Conservation (phyloP, 495 filamentous ascomycete genomes). For the Hypoxylon subgilvum region DNA sequence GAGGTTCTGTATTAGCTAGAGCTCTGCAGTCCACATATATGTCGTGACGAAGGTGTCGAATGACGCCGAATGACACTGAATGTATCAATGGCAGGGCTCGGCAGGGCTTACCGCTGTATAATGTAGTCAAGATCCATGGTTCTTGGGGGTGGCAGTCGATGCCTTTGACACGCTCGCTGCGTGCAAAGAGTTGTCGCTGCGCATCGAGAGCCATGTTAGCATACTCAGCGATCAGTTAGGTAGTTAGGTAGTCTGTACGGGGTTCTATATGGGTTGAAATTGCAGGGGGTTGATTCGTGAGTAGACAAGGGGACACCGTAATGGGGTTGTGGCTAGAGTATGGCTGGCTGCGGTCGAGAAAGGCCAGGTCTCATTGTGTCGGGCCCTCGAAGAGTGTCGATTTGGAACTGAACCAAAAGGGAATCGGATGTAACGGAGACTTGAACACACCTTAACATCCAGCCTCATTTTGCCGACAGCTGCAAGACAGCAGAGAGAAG, state of each 20-base stretch:
- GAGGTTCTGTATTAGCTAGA: constrained; percentile 11
- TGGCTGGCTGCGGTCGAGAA: constrained; percentile 8
- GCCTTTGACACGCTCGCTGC: constrained; percentile 92
- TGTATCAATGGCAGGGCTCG: no score
- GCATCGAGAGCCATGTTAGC: constrained; percentile 47
- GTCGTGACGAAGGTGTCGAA: no score
- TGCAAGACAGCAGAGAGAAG: constrained; percentile 18
- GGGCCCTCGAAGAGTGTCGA: background rate
- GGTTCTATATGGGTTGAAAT: constrained; percentile 9
- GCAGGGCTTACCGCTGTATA: constrained; percentile 80
- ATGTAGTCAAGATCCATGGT: constrained; percentile 95
- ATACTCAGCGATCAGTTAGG: constrained; percentile 36
- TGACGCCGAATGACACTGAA: no score
- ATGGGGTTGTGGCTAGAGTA: background rate
- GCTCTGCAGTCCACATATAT: no score
- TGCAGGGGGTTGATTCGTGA: no score
- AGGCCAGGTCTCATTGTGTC: constrained; percentile 20
- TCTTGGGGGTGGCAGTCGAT: constrained; percentile 97
- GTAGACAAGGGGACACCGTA: no score
- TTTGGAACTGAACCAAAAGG: constrained; percentile 8
- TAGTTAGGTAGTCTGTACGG: no score
- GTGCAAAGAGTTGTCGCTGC: constrained; percentile 80
- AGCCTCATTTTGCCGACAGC: constrained; percentile 74
- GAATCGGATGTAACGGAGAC: constrained; percentile 31
- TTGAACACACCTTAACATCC: constrained; percentile 80